Base-by-base conservation (phyloP, 1,139 yeast genomes). In the Nakaseomyces nivariensis region DNA sequence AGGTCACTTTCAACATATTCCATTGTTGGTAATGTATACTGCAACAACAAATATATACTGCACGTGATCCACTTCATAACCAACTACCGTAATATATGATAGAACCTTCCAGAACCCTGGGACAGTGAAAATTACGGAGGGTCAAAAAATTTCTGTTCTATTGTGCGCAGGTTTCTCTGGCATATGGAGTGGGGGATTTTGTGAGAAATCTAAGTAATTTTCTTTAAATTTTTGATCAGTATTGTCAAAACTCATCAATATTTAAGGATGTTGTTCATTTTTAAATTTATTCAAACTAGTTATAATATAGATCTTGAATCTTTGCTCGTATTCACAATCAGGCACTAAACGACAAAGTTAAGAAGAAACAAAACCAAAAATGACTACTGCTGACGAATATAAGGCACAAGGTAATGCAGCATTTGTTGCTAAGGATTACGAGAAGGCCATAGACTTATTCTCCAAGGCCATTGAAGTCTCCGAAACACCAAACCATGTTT, bases 361-460 rank as follows among this genome's bases (percentile, higher is more conserved):
- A 29, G 9, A 29, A 29, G 9, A 29, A 29, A 29, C 31, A 29
- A 29, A 7, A 29, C 6, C 6, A 29, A 29, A 2, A 29, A 53
- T 52, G 49, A 49, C 50, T 34, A 78, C 85, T 44, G 81, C 87
- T 43, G 90, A 83, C 56, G 89, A 84, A 67, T 81, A 65, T 64
- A 85, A 85, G 69, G 81, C 85, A 46, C 78, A 85, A 69, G 98
- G 97, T 61, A 92, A 92, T 73, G 85, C 88, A 58, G 92, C 90
- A 49, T 92, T 92, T 67, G 81, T 89, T 42, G 87, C 89, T 51
- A 90, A 92, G 70, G 88, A 90, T 49, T 92, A 81, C 65, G 71
- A 74, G 17, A 77, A 81, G 59, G 97, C 98, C 47, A 79, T 85
- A 54, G 95, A 84, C 46, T 69, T 72, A 54, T 92, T 92, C 71